Evolutionary conservation across 345 rosid genomes (phyloP), one percentile per base, ranked within the genome.

Genomic region (Salix koriyanagi): DNA sequence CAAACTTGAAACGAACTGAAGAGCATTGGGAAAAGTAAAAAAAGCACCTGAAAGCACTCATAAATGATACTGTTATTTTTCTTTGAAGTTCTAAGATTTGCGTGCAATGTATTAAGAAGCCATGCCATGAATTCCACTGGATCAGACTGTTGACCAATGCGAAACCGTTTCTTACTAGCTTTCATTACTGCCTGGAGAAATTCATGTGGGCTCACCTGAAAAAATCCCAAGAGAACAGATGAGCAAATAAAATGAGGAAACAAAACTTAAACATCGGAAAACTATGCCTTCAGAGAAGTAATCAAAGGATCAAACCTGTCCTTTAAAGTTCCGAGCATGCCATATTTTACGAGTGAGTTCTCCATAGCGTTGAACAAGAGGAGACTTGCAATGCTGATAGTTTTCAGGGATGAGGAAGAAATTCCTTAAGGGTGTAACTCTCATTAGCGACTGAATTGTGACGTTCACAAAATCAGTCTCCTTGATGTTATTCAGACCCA

Each of bases 131-230:
- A 96, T 79, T 96, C 98, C 48, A 96, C 94, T 12, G 99, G 99
- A 75, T 96, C 98, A 69, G 98, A 94, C 84, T 91, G 98, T 50
- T 76, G 88, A 36, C 98, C 99, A 67, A 94, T 96, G 67, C 94
- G 90, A 77, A 94, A 96, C 46, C 88, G 80, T 76, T 96, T 96
- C 79, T 89, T 90, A 75, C 97, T 96, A 42, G 91, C 93, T 88
- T 94, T 92, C 99, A 92, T 96, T 73, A 96, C 97, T 71, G 99
- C 97, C 83, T 96, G 97, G 75, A 96, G 90, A 86, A 96, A 96
- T 79, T 96, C 99, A 78, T 96, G 99, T 21, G 99, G 99, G 75
- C 99, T 96, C 73, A 93, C 99, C 99, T 96, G 89, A 74, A 81
- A 81, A 54, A 81, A 13, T 39, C 46, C 28, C 64, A 58, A 52